Evolutionary conservation across 345 rosid species (phyloP).

Genomic region (Adansonia digitata): DNA sequence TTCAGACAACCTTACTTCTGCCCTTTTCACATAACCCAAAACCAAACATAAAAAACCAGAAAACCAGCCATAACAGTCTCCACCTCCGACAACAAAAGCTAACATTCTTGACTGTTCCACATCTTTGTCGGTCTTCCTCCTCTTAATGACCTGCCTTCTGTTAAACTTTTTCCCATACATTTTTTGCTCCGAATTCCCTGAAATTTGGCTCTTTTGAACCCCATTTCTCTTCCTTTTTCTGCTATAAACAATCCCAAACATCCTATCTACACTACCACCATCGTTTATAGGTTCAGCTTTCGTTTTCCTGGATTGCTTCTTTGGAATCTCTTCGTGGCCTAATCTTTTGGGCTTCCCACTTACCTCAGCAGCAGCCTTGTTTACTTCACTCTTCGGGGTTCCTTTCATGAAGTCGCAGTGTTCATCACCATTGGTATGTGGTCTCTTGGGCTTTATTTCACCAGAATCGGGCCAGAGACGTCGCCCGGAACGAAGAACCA

Average conservation of each 20-base stretch:
- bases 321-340: slow-evolving; percentile 17
- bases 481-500: slow-evolving; percentile 85
- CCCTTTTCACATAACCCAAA: slow-evolving; percentile 45
- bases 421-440: slow-evolving; percentile 41
- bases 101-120: slow-evolving; percentile 22
- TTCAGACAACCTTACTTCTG: slow-evolving; percentile 33
- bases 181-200: slow-evolving; percentile 15
- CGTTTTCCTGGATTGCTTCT: slow-evolving; percentile 23
- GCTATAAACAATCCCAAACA: slow-evolving; percentile 67
- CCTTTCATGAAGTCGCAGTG: slow-evolving; percentile 31
- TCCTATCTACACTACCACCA: slow-evolving; percentile 28
- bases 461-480: slow-evolving; percentile 53
- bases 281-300: slow-evolving; percentile 12
- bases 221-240: slow-evolving; percentile 64
- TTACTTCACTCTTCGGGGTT: slow-evolving; percentile 16
- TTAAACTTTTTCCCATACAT: not conserved
- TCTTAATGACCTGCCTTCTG: slow-evolving; percentile 34
- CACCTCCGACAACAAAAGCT: slow-evolving; percentile 29
- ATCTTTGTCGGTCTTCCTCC: slow-evolving; percentile 24
- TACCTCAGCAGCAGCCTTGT: slow-evolving; percentile 13
- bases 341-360: slow-evolving; percentile 32
- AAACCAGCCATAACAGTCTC: slow-evolving; percentile 34
- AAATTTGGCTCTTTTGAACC: slow-evolving; percentile 5
- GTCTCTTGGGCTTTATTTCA: slow-evolving; percentile 46
- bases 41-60: slow-evolving; percentile 40